Conservation (phyloP, 2,329 filamentous ascomycete genomes). For the Aureobasidium melanogenum region DNA sequence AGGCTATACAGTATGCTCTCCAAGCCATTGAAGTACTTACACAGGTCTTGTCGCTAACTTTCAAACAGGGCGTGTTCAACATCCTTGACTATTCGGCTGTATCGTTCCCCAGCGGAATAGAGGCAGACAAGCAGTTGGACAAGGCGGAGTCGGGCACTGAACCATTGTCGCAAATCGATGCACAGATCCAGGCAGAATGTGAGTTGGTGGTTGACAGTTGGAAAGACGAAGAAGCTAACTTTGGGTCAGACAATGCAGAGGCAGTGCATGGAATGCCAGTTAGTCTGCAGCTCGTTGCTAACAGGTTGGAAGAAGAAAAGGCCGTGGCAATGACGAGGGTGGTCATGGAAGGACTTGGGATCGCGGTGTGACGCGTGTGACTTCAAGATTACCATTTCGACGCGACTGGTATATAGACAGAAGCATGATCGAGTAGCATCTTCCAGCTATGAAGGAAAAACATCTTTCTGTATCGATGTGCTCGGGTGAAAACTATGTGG, state of each 20-base stretch:
- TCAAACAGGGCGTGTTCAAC: conserved; percentile 32
- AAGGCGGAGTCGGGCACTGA: conserved; percentile 18
- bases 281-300: conserved; percentile 33
- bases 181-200: conserved; percentile 15
- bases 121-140: conserved; percentile 32
- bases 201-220: neutral
- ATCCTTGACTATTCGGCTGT: conserved; percentile 39
- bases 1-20: conserved; percentile 29
- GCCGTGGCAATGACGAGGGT: conserved; percentile 31
- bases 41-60: neutral
- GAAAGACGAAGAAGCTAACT: neutral
- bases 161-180: conserved; percentile 15
- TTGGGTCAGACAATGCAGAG: conserved; percentile 26
- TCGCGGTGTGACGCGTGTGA: neutral
- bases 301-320: conserved; percentile 35
- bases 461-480: neutral
- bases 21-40: neutral
- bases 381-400: neutral
- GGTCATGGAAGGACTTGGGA: conserved; percentile 17
- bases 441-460: no score
- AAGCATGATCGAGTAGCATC: no score
- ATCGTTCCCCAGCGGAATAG: conserved; percentile 35
- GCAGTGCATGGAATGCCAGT: conserved; percentile 34
- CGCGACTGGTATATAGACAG: neutral
- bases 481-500: neutral